Percentiles rank a stretch among this genome's conserved stretches.
These are phyloP conservation scores for Hypsizygus ulmarius DNA, from an alignment of 1,284 basidiomycete genomes.

Conservation along the genomic window DNA sequence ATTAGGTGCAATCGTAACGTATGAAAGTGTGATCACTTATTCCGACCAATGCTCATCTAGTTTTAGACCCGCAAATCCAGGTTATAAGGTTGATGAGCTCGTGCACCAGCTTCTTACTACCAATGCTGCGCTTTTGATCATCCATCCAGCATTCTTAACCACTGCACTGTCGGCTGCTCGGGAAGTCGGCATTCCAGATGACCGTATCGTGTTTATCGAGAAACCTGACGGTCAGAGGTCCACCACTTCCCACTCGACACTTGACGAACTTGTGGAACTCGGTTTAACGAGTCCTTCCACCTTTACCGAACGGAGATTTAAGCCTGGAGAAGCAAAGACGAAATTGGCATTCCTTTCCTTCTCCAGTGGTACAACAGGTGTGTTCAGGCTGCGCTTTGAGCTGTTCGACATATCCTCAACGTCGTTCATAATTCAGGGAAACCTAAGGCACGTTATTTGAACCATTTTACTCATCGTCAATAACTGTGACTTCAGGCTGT, in stretches of 20 bases:
- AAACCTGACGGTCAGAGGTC: constrained; percentile 13
- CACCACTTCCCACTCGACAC: constrained; percentile 27
- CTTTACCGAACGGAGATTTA: constrained; percentile 51
- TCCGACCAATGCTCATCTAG: constrained; percentile 23
- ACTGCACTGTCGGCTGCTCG: constrained; percentile 58
- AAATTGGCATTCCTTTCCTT: constrained; percentile 76
- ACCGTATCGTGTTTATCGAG: constrained; percentile 57
- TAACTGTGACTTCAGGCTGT: constrained; percentile 50
- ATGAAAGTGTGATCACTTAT: constrained; percentile 19
- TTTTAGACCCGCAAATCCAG: constrained; percentile 58
- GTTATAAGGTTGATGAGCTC: constrained; percentile 69
- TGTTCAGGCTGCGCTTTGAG: background rate
- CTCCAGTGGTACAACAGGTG: constrained; percentile 77
- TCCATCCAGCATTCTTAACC: constrained; percentile 57
- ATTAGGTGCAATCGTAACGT: constrained; percentile 71
- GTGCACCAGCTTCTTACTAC: constrained; percentile 58
- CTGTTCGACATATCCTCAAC: too few relatives aligned
- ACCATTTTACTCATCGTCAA: background rate
- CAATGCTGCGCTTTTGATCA: constrained; percentile 56
- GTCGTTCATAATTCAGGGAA: constrained; percentile 39
- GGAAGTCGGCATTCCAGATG: constrained; percentile 48
- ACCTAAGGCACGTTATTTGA: constrained; percentile 56
- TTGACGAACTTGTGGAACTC: constrained; percentile 56
- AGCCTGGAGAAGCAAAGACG: constrained; percentile 61
- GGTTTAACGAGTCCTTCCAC: constrained; percentile 42